Percentiles rank a stretch among this genome's conserved stretches.
phyloP scores from a whole-genome alignment of 2,329 filamentous ascomycete genomes.

The Neonectria neomacrospora region DNA sequence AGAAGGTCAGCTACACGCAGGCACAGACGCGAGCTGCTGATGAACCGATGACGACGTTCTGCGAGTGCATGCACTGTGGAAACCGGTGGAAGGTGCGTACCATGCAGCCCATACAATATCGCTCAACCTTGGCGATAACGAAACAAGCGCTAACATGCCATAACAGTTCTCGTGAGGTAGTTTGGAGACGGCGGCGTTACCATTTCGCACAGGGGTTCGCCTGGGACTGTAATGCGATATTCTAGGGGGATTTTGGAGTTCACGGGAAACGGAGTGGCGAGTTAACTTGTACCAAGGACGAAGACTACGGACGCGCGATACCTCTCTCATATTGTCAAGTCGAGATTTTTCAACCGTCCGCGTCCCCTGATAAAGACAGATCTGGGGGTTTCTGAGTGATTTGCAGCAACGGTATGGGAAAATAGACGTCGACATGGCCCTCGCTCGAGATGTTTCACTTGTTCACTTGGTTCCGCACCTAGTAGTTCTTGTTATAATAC shows the following conservation, averaged over 20 bases:
- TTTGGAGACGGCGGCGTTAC: slow-evolving; percentile 30
- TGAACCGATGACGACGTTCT: slow-evolving; percentile 88
- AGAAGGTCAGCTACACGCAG: slow-evolving; percentile 95
- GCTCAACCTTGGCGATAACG: neutral
- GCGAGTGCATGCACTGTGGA: slow-evolving; percentile 76
- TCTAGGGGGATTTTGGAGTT: slow-evolving; percentile 40
- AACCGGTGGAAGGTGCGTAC: slow-evolving; percentile 76
- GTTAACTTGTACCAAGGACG: slow-evolving; percentile 41
- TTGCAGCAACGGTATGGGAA: slow-evolving; percentile 11
- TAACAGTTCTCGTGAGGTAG: slow-evolving; percentile 40
- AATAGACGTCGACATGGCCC: neutral
- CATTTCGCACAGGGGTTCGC: slow-evolving; percentile 30
- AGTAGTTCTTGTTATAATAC: slow-evolving; percentile 6
- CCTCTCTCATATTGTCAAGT: slow-evolving; percentile 35
- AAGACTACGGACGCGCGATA: slow-evolving; percentile 38
- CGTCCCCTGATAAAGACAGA: neutral
- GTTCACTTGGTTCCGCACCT: slow-evolving; percentile 6
- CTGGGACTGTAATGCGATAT: slow-evolving; percentile 27
- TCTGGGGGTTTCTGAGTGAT: slow-evolving; percentile 11
- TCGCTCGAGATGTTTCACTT: slow-evolving; percentile 11
- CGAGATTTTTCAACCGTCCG: slow-evolving; percentile 22
- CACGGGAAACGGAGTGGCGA: slow-evolving; percentile 38
- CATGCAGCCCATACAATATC: neutral
- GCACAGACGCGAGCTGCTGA: slow-evolving; percentile 96
- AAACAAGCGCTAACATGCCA: slow-evolving; percentile 22